A percentile compares a stretch with the other conserved stretches of the same genome.
Conservation (phyloP, 2,329 filamentous ascomycete genomes). For the Tolypocladium cylindrosporum region DNA sequence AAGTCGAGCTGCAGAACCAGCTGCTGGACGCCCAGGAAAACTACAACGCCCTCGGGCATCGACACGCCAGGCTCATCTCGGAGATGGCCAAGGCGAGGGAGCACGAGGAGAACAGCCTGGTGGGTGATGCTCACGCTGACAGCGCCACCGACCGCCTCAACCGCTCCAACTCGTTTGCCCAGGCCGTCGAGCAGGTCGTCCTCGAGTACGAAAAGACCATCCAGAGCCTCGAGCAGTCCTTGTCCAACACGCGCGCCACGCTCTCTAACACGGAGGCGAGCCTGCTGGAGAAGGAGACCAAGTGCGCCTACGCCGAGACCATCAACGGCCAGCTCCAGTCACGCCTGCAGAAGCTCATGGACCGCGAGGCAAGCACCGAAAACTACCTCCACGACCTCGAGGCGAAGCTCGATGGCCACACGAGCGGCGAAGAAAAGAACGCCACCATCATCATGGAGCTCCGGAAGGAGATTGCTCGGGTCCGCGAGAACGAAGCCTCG, state of each 20-base stretch:
- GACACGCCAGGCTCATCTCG: constrained; percentile 90
- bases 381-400: constrained; percentile 89
- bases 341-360: constrained; percentile 84
- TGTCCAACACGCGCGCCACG: constrained; percentile 77
- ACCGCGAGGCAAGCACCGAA: constrained; percentile 86
- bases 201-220: constrained; percentile 99
- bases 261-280: constrained; percentile 77
- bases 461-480: constrained; percentile 79
- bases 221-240: constrained; percentile 79
- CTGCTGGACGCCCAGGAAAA: constrained; percentile 89
- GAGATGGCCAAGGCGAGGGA: constrained; percentile 84
- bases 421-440: constrained; percentile 87
- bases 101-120: constrained; percentile 49
- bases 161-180: constrained; percentile 89
- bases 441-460: constrained; percentile 75
- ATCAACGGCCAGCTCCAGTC: constrained; percentile 83
- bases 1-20: constrained; percentile 87
- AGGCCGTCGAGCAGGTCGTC: constrained; percentile 92
- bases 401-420: constrained; percentile 79
- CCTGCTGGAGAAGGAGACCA: constrained; percentile 86
- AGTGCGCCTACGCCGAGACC: constrained; percentile 85
- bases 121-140: constrained; percentile 56
- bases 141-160: constrained; percentile 80
- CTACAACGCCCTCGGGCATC: constrained; percentile 81
- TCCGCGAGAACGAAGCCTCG: constrained; percentile 80